These are phyloP conservation scores for Dichomitus squalens DNA, from an alignment of 1,284 basidiomycete species.

Conservation along the genomic window DNA sequence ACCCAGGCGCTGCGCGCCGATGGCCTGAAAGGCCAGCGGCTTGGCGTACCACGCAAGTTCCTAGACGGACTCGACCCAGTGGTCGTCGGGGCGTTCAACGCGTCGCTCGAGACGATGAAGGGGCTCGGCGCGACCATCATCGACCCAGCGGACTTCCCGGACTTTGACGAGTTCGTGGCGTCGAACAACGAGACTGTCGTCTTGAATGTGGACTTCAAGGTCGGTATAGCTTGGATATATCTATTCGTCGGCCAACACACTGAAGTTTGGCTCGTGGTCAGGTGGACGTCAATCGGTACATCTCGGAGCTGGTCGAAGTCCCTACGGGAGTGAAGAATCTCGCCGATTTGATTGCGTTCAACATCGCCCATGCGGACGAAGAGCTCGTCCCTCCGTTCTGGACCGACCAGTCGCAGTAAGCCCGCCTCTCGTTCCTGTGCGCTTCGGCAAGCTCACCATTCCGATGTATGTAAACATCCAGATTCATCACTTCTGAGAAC, in stretches of 20 bases:
- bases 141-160: constrained; percentile 44
- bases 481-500: constrained; percentile 41
- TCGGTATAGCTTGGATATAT: constrained; percentile 19
- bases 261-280: constrained; percentile 9
- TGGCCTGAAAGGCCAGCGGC: constrained; percentile 40
- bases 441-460: background rate
- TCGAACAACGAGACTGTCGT: constrained; percentile 38
- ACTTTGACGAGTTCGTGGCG: constrained; percentile 35
- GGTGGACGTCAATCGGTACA: constrained; percentile 39
- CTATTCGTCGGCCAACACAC: background rate
- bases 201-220: constrained; percentile 45
- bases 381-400: constrained; percentile 44
- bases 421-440: background rate
- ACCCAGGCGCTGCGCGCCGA: constrained; percentile 37
- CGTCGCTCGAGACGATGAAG: constrained; percentile 39
- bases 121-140: constrained; percentile 44
- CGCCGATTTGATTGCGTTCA: constrained; percentile 45
- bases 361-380: constrained; percentile 41
- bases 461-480: constrained; percentile 14
- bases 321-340: constrained; percentile 41
- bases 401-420: constrained; percentile 43
- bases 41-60: constrained; percentile 42
- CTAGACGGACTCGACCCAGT: constrained; percentile 28
- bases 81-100: constrained; percentile 38
- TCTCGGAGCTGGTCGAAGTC: constrained; percentile 35